Percentiles rank a stretch among this genome's conserved stretches.
These are phyloP conservation scores for Aurantiochytrium sp. DNA, from an alignment of 108 stramenopile genomes.

Conservation along the genomic window DNA sequence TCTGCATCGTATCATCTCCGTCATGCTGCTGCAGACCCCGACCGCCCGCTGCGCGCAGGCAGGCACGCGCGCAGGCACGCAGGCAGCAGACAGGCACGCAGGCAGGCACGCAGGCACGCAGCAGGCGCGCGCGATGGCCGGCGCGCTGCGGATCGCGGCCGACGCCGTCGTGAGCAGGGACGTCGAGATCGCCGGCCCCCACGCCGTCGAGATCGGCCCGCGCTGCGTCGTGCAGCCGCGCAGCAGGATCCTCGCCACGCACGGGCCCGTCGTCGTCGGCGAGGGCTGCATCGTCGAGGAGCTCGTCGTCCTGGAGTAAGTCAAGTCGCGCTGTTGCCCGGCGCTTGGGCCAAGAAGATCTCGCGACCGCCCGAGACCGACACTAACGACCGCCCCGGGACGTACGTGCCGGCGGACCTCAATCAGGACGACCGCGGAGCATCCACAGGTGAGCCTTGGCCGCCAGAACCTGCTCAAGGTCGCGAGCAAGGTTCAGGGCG, in stretches of 20 bases:
- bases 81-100: too few species aligned
- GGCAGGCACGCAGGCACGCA: too few species aligned
- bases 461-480: background rate
- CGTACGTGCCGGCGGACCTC: too few species aligned
- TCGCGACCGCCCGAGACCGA: too few species aligned
- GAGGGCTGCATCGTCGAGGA: background rate
- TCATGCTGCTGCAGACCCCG: too few species aligned
- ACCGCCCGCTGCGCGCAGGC: too few species aligned
- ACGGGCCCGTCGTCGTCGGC: background rate
- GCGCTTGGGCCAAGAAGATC: too few species aligned
- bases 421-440: background rate
- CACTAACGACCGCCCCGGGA: too few species aligned
- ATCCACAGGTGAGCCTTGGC: background rate
- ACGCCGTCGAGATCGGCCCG: background rate
- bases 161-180: conserved; percentile 1
- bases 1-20: too few species aligned
- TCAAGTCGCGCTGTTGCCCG: background rate
- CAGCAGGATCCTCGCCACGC: background rate
- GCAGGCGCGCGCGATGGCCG: too few species aligned
- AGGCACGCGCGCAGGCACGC: too few species aligned
- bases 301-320: background rate
- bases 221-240: conserved; percentile 13
- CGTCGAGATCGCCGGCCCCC: background rate
- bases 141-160: background rate
- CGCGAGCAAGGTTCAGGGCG: background rate